Evolutionary conservation across 2,329 filamentous ascomycete genomes (phyloP), one percentile per base, ranked within the genome.

Genomic region (Fonsecaea nubica): DNA sequence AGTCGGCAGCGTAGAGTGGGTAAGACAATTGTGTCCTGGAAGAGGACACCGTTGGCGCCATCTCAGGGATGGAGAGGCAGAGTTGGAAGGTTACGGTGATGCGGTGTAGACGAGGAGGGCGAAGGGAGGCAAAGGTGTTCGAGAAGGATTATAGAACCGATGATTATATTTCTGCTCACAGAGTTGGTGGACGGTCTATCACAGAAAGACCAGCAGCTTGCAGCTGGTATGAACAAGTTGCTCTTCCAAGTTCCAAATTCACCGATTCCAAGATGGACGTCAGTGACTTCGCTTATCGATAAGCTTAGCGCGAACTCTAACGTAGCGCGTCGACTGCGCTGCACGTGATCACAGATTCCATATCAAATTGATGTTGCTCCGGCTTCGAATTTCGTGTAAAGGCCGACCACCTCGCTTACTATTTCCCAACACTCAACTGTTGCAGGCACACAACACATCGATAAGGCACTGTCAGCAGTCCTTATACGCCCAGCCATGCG

Each of bases 1-100:
- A 97, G 75, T 93, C 93, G 77, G 92, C 91, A 63, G 90, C 88
- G 78, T 93, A 97, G 66, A 96, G 86, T 57, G 93, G 93, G 78
- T 94, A 97, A 65, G 88, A 87, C 71, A 96, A 86, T 63, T 73
- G 65, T 25, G 59, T 65, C n/a, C 64, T 66, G 15, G 68, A 61
- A 61, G 66, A 64, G 50, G 67, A 63, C 48, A 71, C 61, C 48
- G 56, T 68, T 15, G 70, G 67, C 50, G 66, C 52, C 67, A 70
- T 71, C 9, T 57, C 32, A 30, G 58, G 35, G 9, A 38, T 35
- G 25, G 21, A 48, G 52, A 8, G 15, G n/a, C 4, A 18, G 58
- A 45, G 32, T 25, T 33, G 32, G 36, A 21, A 15, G 15, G n/a
- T 32, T 53, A 15, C n/a, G 18, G 54, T 25, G 52, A 30, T 32